Evolutionary conservation across 495 filamentous ascomycete species (phyloP).

Genomic region (Neurospora sp.): DNA sequence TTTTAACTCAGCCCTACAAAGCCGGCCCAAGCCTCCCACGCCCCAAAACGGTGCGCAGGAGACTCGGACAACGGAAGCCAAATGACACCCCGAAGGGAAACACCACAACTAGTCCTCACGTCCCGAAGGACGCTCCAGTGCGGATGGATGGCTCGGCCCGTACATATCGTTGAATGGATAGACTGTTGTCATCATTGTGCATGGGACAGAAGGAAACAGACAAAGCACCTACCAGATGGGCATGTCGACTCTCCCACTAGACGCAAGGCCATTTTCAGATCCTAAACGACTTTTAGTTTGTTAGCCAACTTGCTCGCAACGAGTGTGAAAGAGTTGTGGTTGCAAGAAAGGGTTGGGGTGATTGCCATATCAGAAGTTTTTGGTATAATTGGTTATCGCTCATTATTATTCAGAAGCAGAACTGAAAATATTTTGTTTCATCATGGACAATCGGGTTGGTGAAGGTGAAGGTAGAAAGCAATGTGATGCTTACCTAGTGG

Average conservation of each 20-base stretch:
- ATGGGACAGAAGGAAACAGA: slow-evolving; percentile 3
- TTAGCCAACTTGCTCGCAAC: background rate
- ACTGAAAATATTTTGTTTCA: slow-evolving; percentile 75
- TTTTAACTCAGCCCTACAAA: slow-evolving; percentile 41
- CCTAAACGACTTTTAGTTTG: background rate
- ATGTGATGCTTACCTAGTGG: slow-evolving; percentile 12
- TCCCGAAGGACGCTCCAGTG: slow-evolving; percentile 55
- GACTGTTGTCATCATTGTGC: slow-evolving; percentile 87
- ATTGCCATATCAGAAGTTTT: slow-evolving; percentile 43
- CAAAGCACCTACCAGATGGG: background rate
- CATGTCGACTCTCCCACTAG: slow-evolving; percentile 8
- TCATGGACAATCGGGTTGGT: slow-evolving; percentile 44
- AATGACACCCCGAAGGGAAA: slow-evolving; percentile 39
- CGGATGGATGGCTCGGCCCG: slow-evolving; percentile 66
- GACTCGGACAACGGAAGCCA: slow-evolving; percentile 34
- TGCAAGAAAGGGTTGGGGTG: slow-evolving; percentile 3
- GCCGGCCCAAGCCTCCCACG: slow-evolving; percentile 26
- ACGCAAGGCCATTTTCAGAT: background rate
- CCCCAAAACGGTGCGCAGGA: slow-evolving; percentile 35
- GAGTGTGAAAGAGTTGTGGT: background rate
- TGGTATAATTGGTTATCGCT: slow-evolving; percentile 71
- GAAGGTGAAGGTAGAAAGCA: background rate
- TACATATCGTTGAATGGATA: slow-evolving; percentile 97
- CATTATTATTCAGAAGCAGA: slow-evolving; percentile 88
- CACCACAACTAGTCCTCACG: slow-evolving; percentile 89